A percentile compares a stretch with the other conserved stretches of the same genome.
These are phyloP conservation scores for Ehretia macrophylla DNA, from an alignment of 257 asterid genomes.

Conservation along the genomic window DNA sequence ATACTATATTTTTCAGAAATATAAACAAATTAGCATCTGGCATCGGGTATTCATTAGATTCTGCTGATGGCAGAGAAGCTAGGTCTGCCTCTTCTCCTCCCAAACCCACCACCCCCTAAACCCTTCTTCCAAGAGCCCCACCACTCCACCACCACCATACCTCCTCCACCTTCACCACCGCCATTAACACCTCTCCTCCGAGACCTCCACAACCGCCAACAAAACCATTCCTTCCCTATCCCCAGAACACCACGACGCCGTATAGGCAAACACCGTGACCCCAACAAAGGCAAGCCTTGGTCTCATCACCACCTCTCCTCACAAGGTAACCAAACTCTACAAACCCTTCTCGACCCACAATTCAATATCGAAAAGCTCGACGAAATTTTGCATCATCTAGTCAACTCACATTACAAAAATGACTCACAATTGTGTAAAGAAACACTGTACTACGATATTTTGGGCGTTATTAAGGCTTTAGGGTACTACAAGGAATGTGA, in stretches of 20 bases:
- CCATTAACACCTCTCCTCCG: slow-evolving; percentile 32
- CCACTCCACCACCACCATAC: slow-evolving; percentile 20
- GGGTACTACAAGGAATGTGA: slow-evolving; percentile 56
- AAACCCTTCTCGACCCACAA: slow-evolving; percentile 45
- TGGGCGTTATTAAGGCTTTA: slow-evolving; percentile 69
- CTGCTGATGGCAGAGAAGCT: slow-evolving; percentile 73
- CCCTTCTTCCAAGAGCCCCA: slow-evolving; percentile 65
- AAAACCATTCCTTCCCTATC: slow-evolving; percentile 14
- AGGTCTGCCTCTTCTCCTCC: slow-evolving; percentile 76
- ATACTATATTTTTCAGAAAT: too few relatives aligned
- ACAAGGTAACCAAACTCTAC: slow-evolving; percentile 59
- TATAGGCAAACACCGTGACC: slow-evolving; percentile 60
- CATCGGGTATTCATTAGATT: too few relatives aligned
- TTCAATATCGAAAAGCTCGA: slow-evolving; percentile 40
- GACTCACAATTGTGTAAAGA: slow-evolving; percentile 27
- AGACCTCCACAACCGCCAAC: slow-evolving; percentile 34
- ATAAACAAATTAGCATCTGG: too few relatives aligned
- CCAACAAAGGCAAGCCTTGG: slow-evolving; percentile 84
- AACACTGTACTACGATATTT: slow-evolving; percentile 33
- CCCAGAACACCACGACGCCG: slow-evolving; percentile 53
- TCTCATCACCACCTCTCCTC: slow-evolving; percentile 58
- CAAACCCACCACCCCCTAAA: slow-evolving; percentile 72
- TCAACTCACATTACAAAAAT: slow-evolving; percentile 18
- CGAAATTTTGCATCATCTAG: slow-evolving; percentile 33
- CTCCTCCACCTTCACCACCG: slow-evolving; percentile 26